Conservation (phyloP, 2,329 filamentous ascomycete genomes). For the Shiraia bambusicola region DNA sequence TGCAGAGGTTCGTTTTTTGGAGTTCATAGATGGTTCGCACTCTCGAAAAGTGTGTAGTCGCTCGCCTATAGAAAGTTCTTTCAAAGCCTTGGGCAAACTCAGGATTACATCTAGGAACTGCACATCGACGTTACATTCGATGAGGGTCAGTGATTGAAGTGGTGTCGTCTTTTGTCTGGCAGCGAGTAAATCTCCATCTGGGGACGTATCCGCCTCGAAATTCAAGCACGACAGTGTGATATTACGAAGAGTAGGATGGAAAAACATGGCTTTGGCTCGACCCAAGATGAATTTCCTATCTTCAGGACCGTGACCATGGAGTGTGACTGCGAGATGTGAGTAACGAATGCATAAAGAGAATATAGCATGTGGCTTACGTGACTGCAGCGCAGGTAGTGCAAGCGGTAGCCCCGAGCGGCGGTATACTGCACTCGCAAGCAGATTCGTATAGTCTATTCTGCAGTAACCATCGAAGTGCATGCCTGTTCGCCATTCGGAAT, state of each 20-base stretch:
- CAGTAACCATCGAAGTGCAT: constrained; percentile 31
- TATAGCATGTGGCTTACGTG: constrained; percentile 21
- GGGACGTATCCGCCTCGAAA: constrained; percentile 22
- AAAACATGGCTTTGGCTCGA: constrained; percentile 31
- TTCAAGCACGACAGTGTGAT: constrained; percentile 40
- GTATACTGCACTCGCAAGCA: constrained; percentile 30
- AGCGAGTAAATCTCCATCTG: constrained; percentile 11
- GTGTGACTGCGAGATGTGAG: constrained; percentile 28
- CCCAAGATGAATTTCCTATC: constrained; percentile 31
- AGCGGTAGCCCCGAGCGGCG: constrained; percentile 14
- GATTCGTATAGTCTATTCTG: constrained; percentile 34
- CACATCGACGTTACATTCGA: constrained; percentile 41
- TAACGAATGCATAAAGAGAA: neutral
- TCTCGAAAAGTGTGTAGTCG: constrained; percentile 31
- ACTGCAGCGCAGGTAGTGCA: constrained; percentile 32
- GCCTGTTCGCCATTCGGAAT: constrained; percentile 29
- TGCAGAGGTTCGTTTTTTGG: constrained; percentile 22
- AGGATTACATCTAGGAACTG: constrained; percentile 30
- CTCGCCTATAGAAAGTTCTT: constrained; percentile 37
- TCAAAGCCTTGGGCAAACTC: constrained; percentile 35
- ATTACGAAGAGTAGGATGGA: constrained; percentile 34
- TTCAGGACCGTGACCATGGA: constrained; percentile 36
- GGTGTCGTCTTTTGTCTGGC: constrained; percentile 29
- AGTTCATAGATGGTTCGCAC: constrained; percentile 20
- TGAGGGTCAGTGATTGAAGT: constrained; percentile 35